Percentiles rank a stretch among this genome's conserved stretches.
These are phyloP conservation scores for Alternaria triticina DNA, from an alignment of 2,329 filamentous ascomycete genomes.

Conservation along the genomic window DNA sequence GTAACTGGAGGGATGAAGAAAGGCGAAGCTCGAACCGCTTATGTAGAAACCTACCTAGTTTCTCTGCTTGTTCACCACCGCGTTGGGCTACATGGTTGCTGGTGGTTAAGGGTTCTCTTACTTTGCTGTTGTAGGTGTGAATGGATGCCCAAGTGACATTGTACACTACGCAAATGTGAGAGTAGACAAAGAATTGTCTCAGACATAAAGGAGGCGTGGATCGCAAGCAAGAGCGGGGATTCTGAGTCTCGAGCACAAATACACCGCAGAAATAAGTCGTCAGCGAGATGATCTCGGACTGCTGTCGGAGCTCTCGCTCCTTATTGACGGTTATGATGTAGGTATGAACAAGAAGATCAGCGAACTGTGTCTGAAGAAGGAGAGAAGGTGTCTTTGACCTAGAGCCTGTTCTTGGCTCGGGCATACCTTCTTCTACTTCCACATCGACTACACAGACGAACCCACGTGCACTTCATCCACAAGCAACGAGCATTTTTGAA, in stretches of 20 bases:
- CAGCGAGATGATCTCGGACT: too few relatives aligned
- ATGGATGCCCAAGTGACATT: not conserved
- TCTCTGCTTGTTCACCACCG: not conserved
- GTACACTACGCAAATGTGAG: not conserved
- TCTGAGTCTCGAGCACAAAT: not conserved
- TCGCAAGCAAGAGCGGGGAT: not conserved
- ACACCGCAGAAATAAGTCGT: too few relatives aligned
- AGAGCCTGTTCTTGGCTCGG: too few relatives aligned
- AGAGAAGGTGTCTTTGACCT: too few relatives aligned
- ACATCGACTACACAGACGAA: too few relatives aligned
- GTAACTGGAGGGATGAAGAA: not conserved
- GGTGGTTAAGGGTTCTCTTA: not conserved
- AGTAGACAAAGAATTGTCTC: not conserved
- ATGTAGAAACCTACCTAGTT: not conserved
- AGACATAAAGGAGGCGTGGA: too few relatives aligned
- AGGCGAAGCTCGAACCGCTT: not conserved
- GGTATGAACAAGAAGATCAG: too few relatives aligned
- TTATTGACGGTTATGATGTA: not conserved
- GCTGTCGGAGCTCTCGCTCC: too few relatives aligned
- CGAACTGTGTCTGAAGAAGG: too few relatives aligned
- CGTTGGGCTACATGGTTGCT: not conserved
- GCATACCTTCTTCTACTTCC: too few relatives aligned
- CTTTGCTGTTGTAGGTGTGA: not conserved
- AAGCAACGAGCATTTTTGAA: not conserved
- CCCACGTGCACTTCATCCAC: too few relatives aligned